These are phyloP conservation scores for Wickerhamiella occidentalis DNA, from an alignment of 805 yeast genomes.

Conservation along the genomic window DNA sequence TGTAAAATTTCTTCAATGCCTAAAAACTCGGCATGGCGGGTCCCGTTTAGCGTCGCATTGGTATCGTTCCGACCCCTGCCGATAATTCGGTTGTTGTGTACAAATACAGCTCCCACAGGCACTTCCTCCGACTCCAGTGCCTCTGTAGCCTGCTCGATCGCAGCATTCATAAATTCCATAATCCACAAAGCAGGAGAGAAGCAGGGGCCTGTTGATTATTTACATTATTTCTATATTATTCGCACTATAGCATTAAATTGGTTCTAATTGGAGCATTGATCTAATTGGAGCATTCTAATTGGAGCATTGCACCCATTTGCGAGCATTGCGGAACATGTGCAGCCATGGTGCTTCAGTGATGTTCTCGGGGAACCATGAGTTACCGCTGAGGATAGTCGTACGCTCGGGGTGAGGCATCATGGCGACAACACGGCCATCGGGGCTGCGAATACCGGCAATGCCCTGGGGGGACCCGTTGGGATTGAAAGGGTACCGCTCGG, in stretches of 20 bases:
- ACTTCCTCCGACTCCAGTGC: constrained; percentile 63
- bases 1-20: constrained; percentile 49
- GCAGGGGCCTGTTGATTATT: neutral
- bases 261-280: no score
- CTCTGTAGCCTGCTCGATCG: constrained; percentile 39
- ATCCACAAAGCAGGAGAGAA: no score
- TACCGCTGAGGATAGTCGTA: constrained; percentile 72
- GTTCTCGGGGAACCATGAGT: constrained; percentile 69
- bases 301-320: no score
- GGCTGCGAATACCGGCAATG: constrained; percentile 80
- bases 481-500: constrained; percentile 81
- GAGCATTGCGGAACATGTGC: constrained; percentile 78
- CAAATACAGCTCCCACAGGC: constrained; percentile 76
- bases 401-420: constrained; percentile 99
- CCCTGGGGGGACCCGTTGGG: constrained; percentile 95
- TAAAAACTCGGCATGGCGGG: constrained; percentile 83
- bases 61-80: constrained; percentile 80
- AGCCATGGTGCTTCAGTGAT: constrained; percentile 70
- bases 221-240: neutral
- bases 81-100: constrained; percentile 40
- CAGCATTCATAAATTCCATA: constrained; percentile 27
- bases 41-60: constrained; percentile 72
- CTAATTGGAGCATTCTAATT: no score
- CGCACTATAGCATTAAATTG: neutral
- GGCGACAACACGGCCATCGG: constrained; percentile 90